These are phyloP conservation scores for Lophiostoma macrostomum DNA, from an alignment of 495 filamentous ascomycete species.

Conservation along the genomic window DNA sequence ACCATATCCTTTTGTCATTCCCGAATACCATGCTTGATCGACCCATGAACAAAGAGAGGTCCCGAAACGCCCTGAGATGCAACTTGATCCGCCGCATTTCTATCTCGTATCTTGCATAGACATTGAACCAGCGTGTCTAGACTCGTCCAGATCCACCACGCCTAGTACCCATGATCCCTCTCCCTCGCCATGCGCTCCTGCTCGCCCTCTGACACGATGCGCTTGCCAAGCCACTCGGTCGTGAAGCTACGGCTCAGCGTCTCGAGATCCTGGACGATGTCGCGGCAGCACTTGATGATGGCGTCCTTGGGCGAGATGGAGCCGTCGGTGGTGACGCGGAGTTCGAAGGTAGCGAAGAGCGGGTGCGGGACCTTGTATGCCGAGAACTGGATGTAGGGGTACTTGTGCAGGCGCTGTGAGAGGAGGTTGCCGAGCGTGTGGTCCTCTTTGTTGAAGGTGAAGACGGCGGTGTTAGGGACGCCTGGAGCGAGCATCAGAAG, in stretches of 20 bases:
- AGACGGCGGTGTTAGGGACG: slow-evolving; percentile 78
- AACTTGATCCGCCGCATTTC: no score
- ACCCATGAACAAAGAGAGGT: no score
- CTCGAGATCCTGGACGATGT: slow-evolving; percentile 72
- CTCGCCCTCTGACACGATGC: slow-evolving; percentile 53
- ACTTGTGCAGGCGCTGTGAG: slow-evolving; percentile 72
- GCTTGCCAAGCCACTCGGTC: slow-evolving; percentile 90
- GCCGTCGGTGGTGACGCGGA: slow-evolving; percentile 92
- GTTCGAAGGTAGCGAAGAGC: slow-evolving; percentile 75
- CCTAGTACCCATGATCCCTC: slow-evolving; percentile 10
- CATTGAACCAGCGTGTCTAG: no score
- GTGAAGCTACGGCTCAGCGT: slow-evolving; percentile 83
- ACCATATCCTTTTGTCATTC: no score
- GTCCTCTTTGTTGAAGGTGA: slow-evolving; percentile 94
- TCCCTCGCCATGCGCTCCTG: slow-evolving; percentile 21
- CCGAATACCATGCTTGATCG: no score
- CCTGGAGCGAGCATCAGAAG: slow-evolving; percentile 51
- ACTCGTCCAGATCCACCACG: neutral
- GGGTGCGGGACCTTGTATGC: slow-evolving; percentile 84
- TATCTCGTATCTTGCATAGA: no score
- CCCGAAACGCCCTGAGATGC: no score
- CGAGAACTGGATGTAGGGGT: slow-evolving; percentile 74
- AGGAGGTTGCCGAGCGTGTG: slow-evolving; percentile 94
- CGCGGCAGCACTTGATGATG: slow-evolving; percentile 71
- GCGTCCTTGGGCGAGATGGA: slow-evolving; percentile 80